Percentiles rank a stretch among this genome's conserved stretches.
Evolutionary conservation across 2,329 filamentous ascomycete genomes (phyloP).

Genomic region (Chaetomium sp.): DNA sequence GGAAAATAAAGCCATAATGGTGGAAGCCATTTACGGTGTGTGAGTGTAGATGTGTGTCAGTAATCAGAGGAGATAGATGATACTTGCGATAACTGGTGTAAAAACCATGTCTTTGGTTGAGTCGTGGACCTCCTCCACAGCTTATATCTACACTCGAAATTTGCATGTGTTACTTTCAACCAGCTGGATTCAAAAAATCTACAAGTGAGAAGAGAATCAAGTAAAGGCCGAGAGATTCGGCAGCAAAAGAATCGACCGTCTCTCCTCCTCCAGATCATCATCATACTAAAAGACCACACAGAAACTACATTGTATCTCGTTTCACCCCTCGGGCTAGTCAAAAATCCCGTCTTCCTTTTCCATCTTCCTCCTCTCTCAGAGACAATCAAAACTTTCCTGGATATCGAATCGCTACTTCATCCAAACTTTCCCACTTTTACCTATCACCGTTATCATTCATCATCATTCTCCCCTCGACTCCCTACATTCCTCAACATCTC

Average conservation of each 20-base stretch:
- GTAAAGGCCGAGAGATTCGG: no score
- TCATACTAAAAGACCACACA: no score
- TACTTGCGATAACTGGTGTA: no score
- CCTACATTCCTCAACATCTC: not conserved
- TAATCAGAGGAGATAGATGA: not conserved
- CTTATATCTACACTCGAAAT: no score
- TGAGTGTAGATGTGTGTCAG: not conserved
- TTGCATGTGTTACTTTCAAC: no score
- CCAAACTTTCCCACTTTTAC: not conserved
- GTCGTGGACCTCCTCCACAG: no score
- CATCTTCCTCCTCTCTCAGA: not conserved
- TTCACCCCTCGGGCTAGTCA: not conserved
- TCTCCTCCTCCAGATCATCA: no score
- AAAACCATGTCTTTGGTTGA: no score
- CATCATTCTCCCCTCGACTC: not conserved
- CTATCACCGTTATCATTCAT: not conserved
- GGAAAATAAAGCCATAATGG: not conserved
- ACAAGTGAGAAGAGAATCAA: no score
- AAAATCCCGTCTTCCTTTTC: not conserved
- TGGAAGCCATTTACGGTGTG: not conserved
- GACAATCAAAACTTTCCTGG: not conserved
- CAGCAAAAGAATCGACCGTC: no score
- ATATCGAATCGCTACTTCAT: not conserved
- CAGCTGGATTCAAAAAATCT: no score
- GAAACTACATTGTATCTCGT: no score